These are phyloP conservation scores for Caryopteris hybrid DNA, from an alignment of 305 asterid species.

Conservation along the genomic window DNA sequence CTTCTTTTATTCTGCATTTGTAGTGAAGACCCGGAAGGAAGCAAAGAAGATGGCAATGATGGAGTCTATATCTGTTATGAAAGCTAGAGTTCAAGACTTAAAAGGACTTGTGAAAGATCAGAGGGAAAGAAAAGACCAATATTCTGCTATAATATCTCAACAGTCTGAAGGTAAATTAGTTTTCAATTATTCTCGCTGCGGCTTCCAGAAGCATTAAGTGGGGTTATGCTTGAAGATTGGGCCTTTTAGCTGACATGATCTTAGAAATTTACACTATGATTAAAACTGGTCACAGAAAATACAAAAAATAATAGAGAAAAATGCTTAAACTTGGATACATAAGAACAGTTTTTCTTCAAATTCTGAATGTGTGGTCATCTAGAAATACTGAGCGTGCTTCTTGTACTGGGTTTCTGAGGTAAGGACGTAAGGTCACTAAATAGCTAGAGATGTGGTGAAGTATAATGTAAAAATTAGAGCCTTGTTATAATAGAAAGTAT, in stretches of 20 bases:
- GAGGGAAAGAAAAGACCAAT: slow-evolving; percentile 63
- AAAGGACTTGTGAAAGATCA: slow-evolving; percentile 59
- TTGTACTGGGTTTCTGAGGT: background rate
- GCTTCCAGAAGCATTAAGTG: background rate
- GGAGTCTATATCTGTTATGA: slow-evolving; percentile 61
- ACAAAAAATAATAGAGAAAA: background rate
- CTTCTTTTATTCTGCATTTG: slow-evolving; percentile 18
- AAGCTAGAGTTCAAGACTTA: slow-evolving; percentile 62
- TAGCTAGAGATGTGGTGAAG: background rate
- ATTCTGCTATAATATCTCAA: slow-evolving; percentile 67
- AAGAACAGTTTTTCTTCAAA: background rate
- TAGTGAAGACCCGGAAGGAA: slow-evolving; percentile 79
- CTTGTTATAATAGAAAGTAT: background rate
- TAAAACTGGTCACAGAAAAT: background rate
- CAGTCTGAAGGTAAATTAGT: slow-evolving; percentile 67
- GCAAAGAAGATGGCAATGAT: slow-evolving; percentile 54
- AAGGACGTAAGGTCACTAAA: background rate
- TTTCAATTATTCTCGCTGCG: slow-evolving; percentile 18
- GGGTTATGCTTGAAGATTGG: background rate
- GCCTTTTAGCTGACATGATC: background rate
- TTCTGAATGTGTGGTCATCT: background rate
- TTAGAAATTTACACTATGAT: background rate
- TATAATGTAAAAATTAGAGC: background rate
- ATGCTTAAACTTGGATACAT: background rate
- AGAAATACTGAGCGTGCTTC: background rate